Evolutionary conservation across 1,139 yeast genomes (phyloP).

Genomic region (Wickerhamomyces sp.): DNA sequence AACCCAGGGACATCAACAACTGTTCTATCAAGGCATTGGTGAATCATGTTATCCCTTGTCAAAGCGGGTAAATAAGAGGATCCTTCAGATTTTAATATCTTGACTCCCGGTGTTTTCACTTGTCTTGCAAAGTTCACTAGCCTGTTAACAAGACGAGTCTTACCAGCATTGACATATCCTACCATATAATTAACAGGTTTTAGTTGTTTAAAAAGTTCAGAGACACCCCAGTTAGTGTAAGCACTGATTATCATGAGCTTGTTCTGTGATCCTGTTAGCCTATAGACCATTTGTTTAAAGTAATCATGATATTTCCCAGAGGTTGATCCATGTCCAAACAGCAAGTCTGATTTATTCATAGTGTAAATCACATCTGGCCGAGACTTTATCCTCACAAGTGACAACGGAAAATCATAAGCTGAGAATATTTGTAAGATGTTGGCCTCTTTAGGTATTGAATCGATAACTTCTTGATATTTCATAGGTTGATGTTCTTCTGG

Average conservation of each 20-base stretch:
- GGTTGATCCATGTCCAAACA: slow-evolving; percentile 35
- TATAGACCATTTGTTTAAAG: slow-evolving; percentile 34
- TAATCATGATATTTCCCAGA: slow-evolving; percentile 40
- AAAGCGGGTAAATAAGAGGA: slow-evolving; percentile 51
- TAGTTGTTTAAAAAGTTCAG: slow-evolving; percentile 10
- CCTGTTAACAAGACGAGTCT: slow-evolving; percentile 59
- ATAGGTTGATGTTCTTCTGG: slow-evolving; percentile 34
- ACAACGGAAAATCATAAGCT: slow-evolving; percentile 67
- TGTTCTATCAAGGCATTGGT: slow-evolving; percentile 29
- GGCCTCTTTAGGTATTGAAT: slow-evolving; percentile 43
- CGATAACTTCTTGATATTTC: slow-evolving; percentile 34
- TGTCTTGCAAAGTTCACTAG: slow-evolving; percentile 32
- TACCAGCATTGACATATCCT: slow-evolving; percentile 77
- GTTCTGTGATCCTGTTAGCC: slow-evolving; percentile 14
- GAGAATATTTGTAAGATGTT: slow-evolving; percentile 58
- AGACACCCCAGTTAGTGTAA: slow-evolving; percentile 19
- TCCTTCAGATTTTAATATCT: slow-evolving; percentile 13
- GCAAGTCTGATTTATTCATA: slow-evolving; percentile 55
- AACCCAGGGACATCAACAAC: slow-evolving; percentile 60
- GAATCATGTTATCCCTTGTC: slow-evolving; percentile 44
- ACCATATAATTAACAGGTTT: slow-evolving; percentile 50
- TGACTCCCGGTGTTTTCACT: slow-evolving; percentile 11
- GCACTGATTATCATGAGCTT: slow-evolving; percentile 18
- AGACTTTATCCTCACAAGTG: slow-evolving; percentile 36
- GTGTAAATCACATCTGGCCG: slow-evolving; percentile 43